These are phyloP conservation scores for Mortierella sp. DNA, from an alignment of 371 early-diverging fungal species.

Conservation along the genomic window DNA sequence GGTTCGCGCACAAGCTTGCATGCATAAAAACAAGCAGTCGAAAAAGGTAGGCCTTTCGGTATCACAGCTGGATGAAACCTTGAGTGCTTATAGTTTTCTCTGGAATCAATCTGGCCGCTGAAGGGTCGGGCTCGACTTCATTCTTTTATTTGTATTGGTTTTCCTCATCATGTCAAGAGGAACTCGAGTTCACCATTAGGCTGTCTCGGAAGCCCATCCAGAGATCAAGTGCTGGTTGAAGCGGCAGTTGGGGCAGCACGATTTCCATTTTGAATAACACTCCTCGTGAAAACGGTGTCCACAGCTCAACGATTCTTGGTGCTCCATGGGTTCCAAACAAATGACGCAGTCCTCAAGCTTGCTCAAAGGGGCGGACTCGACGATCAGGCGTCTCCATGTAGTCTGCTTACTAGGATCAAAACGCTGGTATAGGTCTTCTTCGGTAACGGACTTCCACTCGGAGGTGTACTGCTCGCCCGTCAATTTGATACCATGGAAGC, in stretches of 20 bases:
- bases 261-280: not conserved
- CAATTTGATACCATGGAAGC: slow-evolving; percentile 18
- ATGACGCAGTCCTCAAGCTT: slow-evolving; percentile 3
- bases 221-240: slow-evolving; percentile 10
- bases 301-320: not conserved
- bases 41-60: no score
- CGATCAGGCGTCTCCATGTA: slow-evolving; percentile 19
- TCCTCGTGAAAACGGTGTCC: slow-evolving; percentile 13
- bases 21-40: not conserved
- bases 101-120: not conserved
- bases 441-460: slow-evolving; percentile 14
- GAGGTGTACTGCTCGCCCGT: slow-evolving; percentile 23
- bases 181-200: not conserved
- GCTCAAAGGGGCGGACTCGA: slow-evolving; percentile 3
- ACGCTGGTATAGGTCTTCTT: slow-evolving; percentile 11
- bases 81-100: no score
- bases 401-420: slow-evolving; percentile 6
- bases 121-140: not conserved
- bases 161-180: not conserved
- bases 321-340: slow-evolving; percentile 3
- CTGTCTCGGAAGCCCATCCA: not conserved
- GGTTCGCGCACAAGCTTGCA: not conserved
- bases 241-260: slow-evolving; percentile 10
- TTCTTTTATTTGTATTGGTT: not conserved
- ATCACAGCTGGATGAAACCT: no score